These are phyloP conservation scores for Emergomyces pasteurianus DNA, from an alignment of 2,329 filamentous ascomycete species.

Conservation along the genomic window DNA sequence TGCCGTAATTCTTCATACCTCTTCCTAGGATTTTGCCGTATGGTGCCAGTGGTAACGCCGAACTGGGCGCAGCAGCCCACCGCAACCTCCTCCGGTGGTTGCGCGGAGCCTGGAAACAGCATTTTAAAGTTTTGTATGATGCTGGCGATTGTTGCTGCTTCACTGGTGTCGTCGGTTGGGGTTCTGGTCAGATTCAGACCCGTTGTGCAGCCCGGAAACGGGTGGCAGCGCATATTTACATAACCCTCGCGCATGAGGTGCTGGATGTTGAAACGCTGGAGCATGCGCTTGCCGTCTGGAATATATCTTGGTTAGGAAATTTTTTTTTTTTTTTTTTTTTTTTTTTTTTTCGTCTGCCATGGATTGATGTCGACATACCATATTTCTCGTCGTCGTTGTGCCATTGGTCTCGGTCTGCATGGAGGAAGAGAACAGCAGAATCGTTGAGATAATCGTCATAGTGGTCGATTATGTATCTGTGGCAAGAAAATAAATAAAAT, in stretches of 20 bases:
- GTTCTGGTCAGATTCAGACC: background rate
- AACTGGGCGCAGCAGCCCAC: slow-evolving; percentile 58
- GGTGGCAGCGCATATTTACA: slow-evolving; percentile 49
- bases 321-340: background rate
- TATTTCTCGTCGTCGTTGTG: slow-evolving; percentile 4
- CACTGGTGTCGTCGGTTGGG: slow-evolving; percentile 9
- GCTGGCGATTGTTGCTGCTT: slow-evolving; percentile 18
- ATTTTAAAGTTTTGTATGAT: background rate
- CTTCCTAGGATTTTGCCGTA: slow-evolving; percentile 36
- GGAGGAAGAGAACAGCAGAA: slow-evolving; percentile 36
- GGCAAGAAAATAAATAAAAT: background rate
- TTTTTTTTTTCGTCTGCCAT: background rate
- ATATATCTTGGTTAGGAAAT: background rate
- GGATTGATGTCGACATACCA: background rate
- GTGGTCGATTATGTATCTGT: slow-evolving; percentile 35
- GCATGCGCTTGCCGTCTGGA: background rate
- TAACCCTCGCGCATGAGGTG: slow-evolving; percentile 34
- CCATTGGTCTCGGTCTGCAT: slow-evolving; percentile 20
- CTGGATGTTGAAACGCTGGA: background rate
- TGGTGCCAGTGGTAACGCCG: slow-evolving; percentile 43
- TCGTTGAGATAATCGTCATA: slow-evolving; percentile 33
- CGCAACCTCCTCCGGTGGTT: slow-evolving; percentile 42
- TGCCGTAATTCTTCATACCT: slow-evolving; percentile 47
- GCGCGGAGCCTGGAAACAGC: slow-evolving; percentile 6
- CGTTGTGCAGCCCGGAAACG: slow-evolving; percentile 43